Conservation (phyloP, 768 basidiomycete species). For the Auriscalpium microsporum region DNA sequence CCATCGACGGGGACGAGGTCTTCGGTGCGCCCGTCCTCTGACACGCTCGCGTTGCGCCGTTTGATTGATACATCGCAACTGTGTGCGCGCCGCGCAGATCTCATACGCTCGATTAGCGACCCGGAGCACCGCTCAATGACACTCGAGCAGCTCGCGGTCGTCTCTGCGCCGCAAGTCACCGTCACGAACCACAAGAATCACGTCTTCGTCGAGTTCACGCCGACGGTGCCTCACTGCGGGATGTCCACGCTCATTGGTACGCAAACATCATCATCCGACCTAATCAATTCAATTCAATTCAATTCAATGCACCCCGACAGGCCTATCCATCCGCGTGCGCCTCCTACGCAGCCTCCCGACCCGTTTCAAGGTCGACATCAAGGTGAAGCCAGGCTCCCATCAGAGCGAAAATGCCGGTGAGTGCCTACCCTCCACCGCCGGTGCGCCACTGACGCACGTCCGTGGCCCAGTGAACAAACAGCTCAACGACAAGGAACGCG, state of each 20-base stretch:
- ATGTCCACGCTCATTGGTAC: slow-evolving; percentile 94
- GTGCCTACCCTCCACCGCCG: slow-evolving; percentile 16
- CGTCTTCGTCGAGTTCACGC: slow-evolving; percentile 87
- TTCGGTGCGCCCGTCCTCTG: slow-evolving; percentile 51
- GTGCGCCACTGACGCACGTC: background rate
- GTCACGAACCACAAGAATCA: slow-evolving; percentile 45
- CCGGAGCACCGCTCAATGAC: slow-evolving; percentile 90
- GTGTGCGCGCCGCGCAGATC: slow-evolving; percentile 39
- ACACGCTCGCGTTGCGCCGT: background rate
- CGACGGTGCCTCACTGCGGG: slow-evolving; percentile 95
- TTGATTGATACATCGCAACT: background rate
- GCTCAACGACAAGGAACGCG: slow-evolving; percentile 96
- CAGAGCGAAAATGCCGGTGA: slow-evolving; percentile 85
- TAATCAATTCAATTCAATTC: background rate
- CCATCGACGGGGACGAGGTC: slow-evolving; percentile 87
- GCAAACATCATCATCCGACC: slow-evolving; percentile 17
- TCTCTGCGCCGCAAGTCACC: slow-evolving; percentile 79
- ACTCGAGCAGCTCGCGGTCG: slow-evolving; percentile 91
- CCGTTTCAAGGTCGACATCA: slow-evolving; percentile 92
- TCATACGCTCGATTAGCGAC: slow-evolving; percentile 87
- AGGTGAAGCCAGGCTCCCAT: slow-evolving; percentile 89
- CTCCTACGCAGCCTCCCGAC: slow-evolving; percentile 83
- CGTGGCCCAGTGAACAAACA: slow-evolving; percentile 88
- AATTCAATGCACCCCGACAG: slow-evolving; percentile 29
- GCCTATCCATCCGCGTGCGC: slow-evolving; percentile 91